Percentiles rank a stretch among this genome's conserved stretches.
Evolutionary conservation across 169 alveolate species (phyloP).

Genomic region (Babesia gibsoni): DNA sequence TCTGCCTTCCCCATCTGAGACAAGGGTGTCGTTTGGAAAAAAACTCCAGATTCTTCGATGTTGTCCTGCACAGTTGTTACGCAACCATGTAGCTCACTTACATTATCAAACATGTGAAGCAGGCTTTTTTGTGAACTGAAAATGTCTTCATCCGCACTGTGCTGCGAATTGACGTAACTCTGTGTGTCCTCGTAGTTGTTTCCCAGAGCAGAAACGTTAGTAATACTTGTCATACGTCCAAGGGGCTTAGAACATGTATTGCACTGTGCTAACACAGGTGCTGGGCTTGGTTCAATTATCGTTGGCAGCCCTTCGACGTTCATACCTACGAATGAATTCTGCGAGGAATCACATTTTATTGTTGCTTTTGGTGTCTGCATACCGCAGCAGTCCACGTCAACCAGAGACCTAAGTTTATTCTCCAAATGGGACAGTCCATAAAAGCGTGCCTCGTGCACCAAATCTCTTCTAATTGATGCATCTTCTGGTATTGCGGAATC

Average conservation of each 20-base stretch:
- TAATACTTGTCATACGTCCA: too few relatives aligned
- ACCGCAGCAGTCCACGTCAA: background rate
- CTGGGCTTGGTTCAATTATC: too few relatives aligned
- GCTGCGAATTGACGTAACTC: constrained; percentile 11
- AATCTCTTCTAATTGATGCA: constrained; percentile 1
- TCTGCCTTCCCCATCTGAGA: constrained; percentile 36
- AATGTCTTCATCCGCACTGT: constrained; percentile 13
- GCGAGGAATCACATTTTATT: background rate
- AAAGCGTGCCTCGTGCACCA: constrained; percentile 53
- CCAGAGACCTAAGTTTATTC: background rate
- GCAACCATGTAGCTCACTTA: background rate
- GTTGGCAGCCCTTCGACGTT: too few relatives aligned
- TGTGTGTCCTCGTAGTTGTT: constrained; percentile 4
- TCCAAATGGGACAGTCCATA: constrained; percentile 23
- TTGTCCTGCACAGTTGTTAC: constrained; percentile 31
- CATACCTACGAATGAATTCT: background rate
- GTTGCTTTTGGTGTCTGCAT: background rate
- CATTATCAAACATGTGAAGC: constrained; percentile 31
- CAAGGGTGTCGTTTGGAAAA: constrained; percentile 57
- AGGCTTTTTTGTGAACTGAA: constrained; percentile 37
- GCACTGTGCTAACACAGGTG: too few relatives aligned
- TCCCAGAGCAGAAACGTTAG: background rate
- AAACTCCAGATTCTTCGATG: constrained; percentile 52
- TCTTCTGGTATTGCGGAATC: constrained; percentile 49
- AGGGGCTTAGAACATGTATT: too few relatives aligned